These are phyloP conservation scores for Nymphaea thermarum DNA, from an alignment of 164 flowering plant genomes.

Conservation along the genomic window DNA sequence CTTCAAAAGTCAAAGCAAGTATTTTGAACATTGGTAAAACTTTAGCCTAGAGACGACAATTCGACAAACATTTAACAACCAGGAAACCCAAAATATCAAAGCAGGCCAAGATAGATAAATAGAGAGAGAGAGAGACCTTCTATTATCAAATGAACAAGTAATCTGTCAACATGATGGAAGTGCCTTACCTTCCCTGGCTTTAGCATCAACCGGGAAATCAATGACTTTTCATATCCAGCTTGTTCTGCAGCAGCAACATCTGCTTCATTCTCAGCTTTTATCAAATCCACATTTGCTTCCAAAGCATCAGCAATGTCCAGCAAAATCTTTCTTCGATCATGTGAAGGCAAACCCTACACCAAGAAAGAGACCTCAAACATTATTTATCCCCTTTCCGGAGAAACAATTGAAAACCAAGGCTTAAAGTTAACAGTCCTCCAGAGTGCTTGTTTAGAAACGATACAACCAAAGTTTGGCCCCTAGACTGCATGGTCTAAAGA, in stretches of 20 bases:
- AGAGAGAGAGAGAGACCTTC: too few relatives aligned
- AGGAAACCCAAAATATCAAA: too few relatives aligned
- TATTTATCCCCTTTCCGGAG: too few relatives aligned
- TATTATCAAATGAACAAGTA: too few relatives aligned
- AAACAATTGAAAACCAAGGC: too few relatives aligned
- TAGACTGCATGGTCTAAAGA: too few relatives aligned
- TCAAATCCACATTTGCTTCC: slow-evolving; percentile 61
- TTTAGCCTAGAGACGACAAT: too few relatives aligned
- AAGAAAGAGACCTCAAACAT: background rate
- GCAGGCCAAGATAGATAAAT: too few relatives aligned
- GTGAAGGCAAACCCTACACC: slow-evolving; percentile 53
- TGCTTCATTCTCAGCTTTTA: slow-evolving; percentile 68
- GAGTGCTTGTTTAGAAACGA: background rate
- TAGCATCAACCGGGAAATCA: slow-evolving; percentile 68
- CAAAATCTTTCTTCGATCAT: slow-evolving; percentile 61
- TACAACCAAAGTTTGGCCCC: background rate
- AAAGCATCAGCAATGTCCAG: slow-evolving; percentile 77
- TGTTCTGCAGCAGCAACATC: slow-evolving; percentile 70
- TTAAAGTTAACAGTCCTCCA: background rate
- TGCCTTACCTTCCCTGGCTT: slow-evolving; percentile 78
- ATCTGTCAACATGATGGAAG: background rate
- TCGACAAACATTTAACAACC: too few relatives aligned
- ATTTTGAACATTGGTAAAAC: too few relatives aligned
- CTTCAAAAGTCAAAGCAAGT: background rate
- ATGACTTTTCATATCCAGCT: slow-evolving; percentile 77